Conservation (phyloP, 352 stramenopile species). For the Plasmopara viticola region DNA sequence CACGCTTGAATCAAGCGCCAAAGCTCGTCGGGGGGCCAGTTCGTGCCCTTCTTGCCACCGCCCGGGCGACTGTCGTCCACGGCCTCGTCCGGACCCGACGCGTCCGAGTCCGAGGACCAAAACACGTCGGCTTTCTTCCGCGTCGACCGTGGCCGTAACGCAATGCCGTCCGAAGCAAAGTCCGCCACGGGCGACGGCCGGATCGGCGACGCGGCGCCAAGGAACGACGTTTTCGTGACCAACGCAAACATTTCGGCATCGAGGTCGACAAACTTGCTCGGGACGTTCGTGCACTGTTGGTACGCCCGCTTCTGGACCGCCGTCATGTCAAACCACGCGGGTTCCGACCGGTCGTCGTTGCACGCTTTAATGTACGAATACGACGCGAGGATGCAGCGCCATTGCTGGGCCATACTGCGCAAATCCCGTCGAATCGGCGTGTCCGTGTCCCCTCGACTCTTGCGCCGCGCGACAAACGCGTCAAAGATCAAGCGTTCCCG, state of each 20-base stretch:
- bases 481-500: constrained; percentile 33
- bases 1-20: constrained; percentile 28
- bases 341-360: constrained; percentile 27
- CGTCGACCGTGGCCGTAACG: constrained; percentile 20
- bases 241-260: constrained; percentile 31
- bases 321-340: constrained; percentile 32
- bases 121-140: constrained; percentile 25
- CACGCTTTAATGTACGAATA: constrained; percentile 37
- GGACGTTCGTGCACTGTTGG: constrained; percentile 33
- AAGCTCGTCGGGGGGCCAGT: constrained; percentile 26
- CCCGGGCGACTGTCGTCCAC: constrained; percentile 4
- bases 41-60: constrained; percentile 23
- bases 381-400: constrained; percentile 32
- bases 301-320: constrained; percentile 30
- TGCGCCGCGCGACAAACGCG: constrained; percentile 24
- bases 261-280: constrained; percentile 36
- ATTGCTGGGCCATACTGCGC: constrained; percentile 31
- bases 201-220: constrained; percentile 10
- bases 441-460: constrained; percentile 19
- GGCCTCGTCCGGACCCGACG: constrained; percentile 10
- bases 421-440: constrained; percentile 20
- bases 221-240: constrained; percentile 32
- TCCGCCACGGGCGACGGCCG: constrained; percentile 13
- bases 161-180: constrained; percentile 15
- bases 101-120: constrained; percentile 33